A percentile compares a stretch with the other conserved stretches of the same genome.
Evolutionary conservation across 225 moss, liverwort and hornwort species (phyloP).

Genomic region (Marchantia paleacea): DNA sequence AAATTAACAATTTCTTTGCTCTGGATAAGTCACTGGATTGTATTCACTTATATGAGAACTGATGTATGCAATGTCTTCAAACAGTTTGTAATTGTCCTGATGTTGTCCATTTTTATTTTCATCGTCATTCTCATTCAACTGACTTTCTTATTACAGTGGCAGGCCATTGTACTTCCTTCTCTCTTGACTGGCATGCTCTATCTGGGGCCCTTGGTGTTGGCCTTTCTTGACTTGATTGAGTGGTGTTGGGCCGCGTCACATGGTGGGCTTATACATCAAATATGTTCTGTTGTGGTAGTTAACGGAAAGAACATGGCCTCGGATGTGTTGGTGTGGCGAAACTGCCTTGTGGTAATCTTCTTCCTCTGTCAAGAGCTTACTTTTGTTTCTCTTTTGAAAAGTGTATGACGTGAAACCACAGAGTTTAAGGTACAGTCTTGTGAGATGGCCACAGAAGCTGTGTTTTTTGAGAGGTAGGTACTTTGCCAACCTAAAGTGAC

Average conservation of each 20-base stretch:
- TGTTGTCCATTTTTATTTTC: no score
- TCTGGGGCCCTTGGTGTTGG: constrained; percentile 82
- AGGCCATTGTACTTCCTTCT: constrained; percentile 61
- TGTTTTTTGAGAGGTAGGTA: background rate
- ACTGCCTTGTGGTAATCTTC: constrained; percentile 70
- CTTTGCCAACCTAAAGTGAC: constrained; percentile 4
- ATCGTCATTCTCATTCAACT: background rate
- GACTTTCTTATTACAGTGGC: constrained; percentile 57
- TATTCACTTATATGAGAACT: no score
- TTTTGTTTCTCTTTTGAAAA: background rate
- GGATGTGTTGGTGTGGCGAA: constrained; percentile 82
- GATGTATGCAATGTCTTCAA: no score
- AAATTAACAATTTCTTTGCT: background rate
- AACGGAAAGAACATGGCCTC: constrained; percentile 35
- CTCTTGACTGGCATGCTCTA: constrained; percentile 82
- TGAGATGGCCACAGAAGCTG: background rate
- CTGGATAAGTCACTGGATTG: no score
- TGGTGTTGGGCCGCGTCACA: constrained; percentile 33
- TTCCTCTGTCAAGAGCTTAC: background rate
- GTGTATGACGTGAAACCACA: background rate
- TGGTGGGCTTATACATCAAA: constrained; percentile 28
- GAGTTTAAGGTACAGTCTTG: no score
- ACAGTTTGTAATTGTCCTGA: no score
- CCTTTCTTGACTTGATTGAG: constrained; percentile 35
- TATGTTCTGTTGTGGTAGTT: constrained; percentile 32